A percentile compares a stretch with the other conserved stretches of the same genome.
These are phyloP conservation scores for Euphrasia confusa DNA, from an alignment of 257 asterid genomes.

Conservation along the genomic window DNA sequence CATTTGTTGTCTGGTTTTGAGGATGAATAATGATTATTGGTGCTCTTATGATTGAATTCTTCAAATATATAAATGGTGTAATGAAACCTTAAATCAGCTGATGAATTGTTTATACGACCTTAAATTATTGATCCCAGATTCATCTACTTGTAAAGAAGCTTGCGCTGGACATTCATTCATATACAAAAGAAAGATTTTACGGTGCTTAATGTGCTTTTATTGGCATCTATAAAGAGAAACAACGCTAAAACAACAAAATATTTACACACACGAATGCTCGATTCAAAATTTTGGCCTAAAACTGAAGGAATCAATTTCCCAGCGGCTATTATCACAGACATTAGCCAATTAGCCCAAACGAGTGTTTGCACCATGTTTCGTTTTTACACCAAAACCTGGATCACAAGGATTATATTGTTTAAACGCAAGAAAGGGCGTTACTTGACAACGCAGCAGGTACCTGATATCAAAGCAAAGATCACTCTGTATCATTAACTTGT, in stretches of 20 bases:
- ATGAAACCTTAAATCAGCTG: too few relatives aligned
- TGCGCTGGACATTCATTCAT: slow-evolving; percentile 1
- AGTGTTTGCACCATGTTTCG: slow-evolving; percentile 10
- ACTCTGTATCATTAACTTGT: neutral
- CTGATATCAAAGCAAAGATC: slow-evolving; percentile 21
- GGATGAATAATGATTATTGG: too few relatives aligned
- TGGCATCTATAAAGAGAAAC: neutral
- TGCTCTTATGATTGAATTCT: too few relatives aligned
- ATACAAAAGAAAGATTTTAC: neutral
- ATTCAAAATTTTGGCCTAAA: slow-evolving; percentile 24
- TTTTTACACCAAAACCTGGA: slow-evolving; percentile 10
- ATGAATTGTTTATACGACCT: too few relatives aligned
- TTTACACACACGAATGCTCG: slow-evolving; percentile 14
- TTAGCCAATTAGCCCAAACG: neutral
- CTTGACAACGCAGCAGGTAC: slow-evolving; percentile 10
- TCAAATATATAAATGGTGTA: too few relatives aligned
- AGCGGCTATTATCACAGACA: neutral
- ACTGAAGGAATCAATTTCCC: neutral
- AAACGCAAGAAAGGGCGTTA: neutral
- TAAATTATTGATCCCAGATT: neutral
- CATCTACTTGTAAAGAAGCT: neutral
- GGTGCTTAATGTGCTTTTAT: neutral
- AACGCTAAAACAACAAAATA: slow-evolving; percentile 9
- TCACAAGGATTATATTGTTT: slow-evolving; percentile 1
- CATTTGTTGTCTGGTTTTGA: too few relatives aligned